Base-by-base conservation (phyloP, 495 filamentous ascomycete species). In the Penicillium argentinense region DNA sequence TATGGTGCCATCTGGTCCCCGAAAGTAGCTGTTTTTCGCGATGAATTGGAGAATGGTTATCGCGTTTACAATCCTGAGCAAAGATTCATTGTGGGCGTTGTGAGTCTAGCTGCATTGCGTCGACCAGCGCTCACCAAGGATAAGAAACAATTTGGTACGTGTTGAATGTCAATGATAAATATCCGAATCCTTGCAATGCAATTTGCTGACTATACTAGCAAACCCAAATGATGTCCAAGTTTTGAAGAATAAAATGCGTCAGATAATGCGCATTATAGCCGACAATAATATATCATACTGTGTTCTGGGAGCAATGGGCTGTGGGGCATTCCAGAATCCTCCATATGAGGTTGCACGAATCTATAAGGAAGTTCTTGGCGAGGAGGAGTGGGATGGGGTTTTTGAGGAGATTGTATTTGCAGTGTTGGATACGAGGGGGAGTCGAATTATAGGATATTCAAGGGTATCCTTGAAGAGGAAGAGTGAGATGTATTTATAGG, bases 231-330 rank as follows among this genome's bases (percentile, higher is more conserved):
- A 52, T 41, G 19, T 51, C 14, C 18, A 24, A 9, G 33, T 73
- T 5, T 81, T 74, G 51, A 70, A 75, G 51, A 63, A 65, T 16
- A 88, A 86, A 62, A 83, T 87, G 61, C 62, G 81, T 21, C 44
- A 79, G 36, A 66, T 73, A n/a, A 63, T 86, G 18, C 71, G 80
- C 1, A 64, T 85, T 25, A 73, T 78, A 9, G 81, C 69, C 4
- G 45, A 53, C 4, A 70, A 75, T 14, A 70, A 68, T 5, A 78
- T 83, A 51, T 66, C 72, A 9, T 68, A 70, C 56, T 51, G 86
- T 11, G 76, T 86, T 3, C 69, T 87, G 1, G 84, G 85, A 0
- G 84, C 86, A 0, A 68, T 86, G 63, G 86, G 86, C 1, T 88
- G 85, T 47, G 84, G 84, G 3, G 81, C 76, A 4, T 86, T 83